phyloP scores from a whole-genome alignment of 2,329 filamentous ascomycete genomes.

The Talaromyces atroroseus region DNA sequence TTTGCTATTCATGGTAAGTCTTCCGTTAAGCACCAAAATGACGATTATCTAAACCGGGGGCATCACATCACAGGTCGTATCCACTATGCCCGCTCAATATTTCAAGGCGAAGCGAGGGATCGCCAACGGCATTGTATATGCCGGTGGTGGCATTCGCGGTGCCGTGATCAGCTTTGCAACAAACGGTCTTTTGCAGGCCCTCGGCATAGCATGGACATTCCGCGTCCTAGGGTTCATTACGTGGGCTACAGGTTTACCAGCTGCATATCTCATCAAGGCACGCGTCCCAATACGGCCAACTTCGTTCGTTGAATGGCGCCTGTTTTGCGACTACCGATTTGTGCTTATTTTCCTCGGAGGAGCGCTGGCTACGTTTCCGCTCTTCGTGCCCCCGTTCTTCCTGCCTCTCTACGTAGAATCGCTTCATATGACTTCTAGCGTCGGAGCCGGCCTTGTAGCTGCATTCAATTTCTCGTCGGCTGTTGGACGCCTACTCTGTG shows the following conservation, averaged over 20 bases:
- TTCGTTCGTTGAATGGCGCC: slow-evolving; percentile 48
- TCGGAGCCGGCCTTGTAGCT: slow-evolving; percentile 54
- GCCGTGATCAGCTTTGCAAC: slow-evolving; percentile 55
- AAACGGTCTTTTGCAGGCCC: slow-evolving; percentile 51
- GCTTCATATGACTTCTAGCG: slow-evolving; percentile 49
- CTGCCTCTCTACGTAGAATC: slow-evolving; percentile 53
- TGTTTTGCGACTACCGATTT: slow-evolving; percentile 52
- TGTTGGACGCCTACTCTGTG: slow-evolving; percentile 51
- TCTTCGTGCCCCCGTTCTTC: slow-evolving; percentile 59
- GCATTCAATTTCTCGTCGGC: slow-evolving; percentile 59
- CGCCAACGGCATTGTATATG: slow-evolving; percentile 55
- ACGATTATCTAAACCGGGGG: background rate
- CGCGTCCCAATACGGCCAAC: slow-evolving; percentile 38
- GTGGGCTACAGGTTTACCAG: slow-evolving; percentile 49
- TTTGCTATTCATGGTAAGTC: slow-evolving; percentile 41
- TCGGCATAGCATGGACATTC: slow-evolving; percentile 57
- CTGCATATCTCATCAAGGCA: slow-evolving; percentile 51
- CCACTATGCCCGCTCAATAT: slow-evolving; percentile 55
- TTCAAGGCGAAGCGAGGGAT: slow-evolving; percentile 54
- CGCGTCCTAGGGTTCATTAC: slow-evolving; percentile 55
- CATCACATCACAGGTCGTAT: slow-evolving; percentile 53
- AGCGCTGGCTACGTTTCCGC: slow-evolving; percentile 54
- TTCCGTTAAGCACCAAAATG: slow-evolving; percentile 2
- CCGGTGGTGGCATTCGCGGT: slow-evolving; percentile 56
- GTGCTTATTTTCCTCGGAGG: slow-evolving; percentile 50